Evolutionary conservation across 345 rosid genomes (phyloP).

Genomic region (Lepidium aucheri): DNA sequence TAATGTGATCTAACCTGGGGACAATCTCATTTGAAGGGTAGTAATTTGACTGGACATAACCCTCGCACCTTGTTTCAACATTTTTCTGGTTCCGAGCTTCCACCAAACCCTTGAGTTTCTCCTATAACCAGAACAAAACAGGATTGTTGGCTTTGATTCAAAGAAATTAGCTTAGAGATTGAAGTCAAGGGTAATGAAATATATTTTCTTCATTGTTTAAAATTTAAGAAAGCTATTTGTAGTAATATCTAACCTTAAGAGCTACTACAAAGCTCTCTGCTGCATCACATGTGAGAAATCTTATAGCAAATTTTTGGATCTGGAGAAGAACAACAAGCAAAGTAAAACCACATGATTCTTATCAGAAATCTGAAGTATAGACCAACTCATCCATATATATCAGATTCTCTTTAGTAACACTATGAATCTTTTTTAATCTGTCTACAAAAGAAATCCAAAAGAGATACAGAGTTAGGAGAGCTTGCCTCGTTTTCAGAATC

Average conservation of each 20-base stretch:
- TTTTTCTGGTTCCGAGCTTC: constrained; percentile 26
- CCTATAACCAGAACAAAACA: constrained; percentile 34
- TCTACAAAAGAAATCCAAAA: background rate
- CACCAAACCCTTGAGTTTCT: constrained; percentile 25
- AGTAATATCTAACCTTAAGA: constrained; percentile 43
- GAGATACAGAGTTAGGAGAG: background rate
- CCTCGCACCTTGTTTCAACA: background rate
- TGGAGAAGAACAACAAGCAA: constrained; percentile 32
- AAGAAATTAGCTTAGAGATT: background rate
- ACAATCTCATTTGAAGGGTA: background rate
- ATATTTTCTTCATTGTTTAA: background rate
- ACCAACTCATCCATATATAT: background rate
- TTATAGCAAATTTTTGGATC: constrained; percentile 79
- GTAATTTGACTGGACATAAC: background rate
- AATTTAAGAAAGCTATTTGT: background rate
- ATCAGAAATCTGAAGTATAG: background rate
- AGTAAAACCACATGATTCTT: background rate
- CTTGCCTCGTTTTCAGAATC: constrained; percentile 53
- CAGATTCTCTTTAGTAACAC: background rate
- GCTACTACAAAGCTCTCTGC: constrained; percentile 43
- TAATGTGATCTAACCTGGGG: constrained; percentile 36
- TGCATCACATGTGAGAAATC: constrained; percentile 48
- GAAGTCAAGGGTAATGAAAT: background rate
- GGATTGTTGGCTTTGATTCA: background rate
- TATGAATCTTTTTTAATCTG: background rate